phyloP scores from a whole-genome alignment of 805 yeast genomes.

The Ogataea methanolica region DNA sequence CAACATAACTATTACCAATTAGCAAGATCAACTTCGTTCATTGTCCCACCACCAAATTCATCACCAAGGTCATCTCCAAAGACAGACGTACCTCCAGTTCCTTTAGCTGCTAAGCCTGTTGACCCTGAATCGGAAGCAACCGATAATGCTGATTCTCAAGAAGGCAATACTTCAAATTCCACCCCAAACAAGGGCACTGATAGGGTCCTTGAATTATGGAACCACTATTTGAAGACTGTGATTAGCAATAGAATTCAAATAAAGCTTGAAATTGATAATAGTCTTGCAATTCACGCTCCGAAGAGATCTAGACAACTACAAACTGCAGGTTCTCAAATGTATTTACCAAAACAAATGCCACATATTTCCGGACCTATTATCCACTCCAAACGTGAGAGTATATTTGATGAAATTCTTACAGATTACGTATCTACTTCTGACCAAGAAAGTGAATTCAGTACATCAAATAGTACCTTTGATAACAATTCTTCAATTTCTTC shows the following conservation, averaged over 20 bases:
- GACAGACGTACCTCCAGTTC: too few species aligned
- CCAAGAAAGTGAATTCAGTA: conserved; percentile 7
- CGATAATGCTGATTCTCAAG: not conserved
- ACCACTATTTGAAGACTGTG: conserved; percentile 22
- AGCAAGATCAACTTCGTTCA: not conserved
- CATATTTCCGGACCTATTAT: not conserved
- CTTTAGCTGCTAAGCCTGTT: not conserved
- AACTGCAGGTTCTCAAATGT: not conserved
- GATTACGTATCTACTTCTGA: conserved; percentile 13
- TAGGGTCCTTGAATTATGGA: conserved; percentile 22
- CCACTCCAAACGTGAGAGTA: conserved; percentile 9
- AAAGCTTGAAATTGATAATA: conserved; percentile 21
- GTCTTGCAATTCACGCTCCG: not conserved
- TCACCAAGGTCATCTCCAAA: not conserved
- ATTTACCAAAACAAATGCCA: not conserved
- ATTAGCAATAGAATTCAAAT: conserved; percentile 25
- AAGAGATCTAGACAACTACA: too few species aligned
- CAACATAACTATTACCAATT: not conserved
- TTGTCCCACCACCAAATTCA: not conserved
- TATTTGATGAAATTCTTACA: conserved; percentile 14
- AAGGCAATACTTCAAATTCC: not conserved
- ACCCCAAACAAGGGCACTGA: conserved; percentile 6
- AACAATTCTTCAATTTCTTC: conserved; percentile 12
- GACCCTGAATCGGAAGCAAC: not conserved
- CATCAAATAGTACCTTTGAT: conserved; percentile 3